These are phyloP conservation scores for Blastocystis sp. DNA, from an alignment of 352 stramenopile species.

Conservation along the genomic window DNA sequence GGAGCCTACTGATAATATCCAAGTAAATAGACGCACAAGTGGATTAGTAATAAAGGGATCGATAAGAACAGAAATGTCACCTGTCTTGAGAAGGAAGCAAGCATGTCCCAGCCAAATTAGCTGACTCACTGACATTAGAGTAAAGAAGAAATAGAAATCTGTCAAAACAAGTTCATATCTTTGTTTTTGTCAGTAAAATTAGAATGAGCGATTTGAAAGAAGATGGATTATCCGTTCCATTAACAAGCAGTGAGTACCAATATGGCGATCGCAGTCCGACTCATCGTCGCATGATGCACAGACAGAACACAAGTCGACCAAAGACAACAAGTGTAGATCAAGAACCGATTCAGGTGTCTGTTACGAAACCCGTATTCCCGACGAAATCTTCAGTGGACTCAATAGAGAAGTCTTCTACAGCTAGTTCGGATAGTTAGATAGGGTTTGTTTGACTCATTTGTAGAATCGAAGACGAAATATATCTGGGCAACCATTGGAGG, in stretches of 20 bases:
- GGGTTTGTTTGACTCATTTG: not conserved
- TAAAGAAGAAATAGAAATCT: too few species aligned
- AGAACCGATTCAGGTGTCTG: too few species aligned
- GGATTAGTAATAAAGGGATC: constrained; percentile 62
- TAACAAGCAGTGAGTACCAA: not conserved
- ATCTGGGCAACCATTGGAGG: not conserved
- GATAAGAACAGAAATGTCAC: not conserved
- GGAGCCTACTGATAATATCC: not conserved
- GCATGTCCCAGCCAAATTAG: constrained; percentile 66
- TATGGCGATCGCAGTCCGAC: not conserved
- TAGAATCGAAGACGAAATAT: not conserved
- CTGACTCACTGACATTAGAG: not conserved
- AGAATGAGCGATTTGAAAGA: too few species aligned
- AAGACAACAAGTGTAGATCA: not conserved
- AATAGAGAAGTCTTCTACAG: too few species aligned
- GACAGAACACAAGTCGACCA: not conserved
- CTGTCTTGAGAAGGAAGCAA: constrained; percentile 63
- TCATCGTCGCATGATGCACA: not conserved
- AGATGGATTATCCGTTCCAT: too few species aligned
- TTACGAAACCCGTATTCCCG: too few species aligned
- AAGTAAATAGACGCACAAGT: not conserved
- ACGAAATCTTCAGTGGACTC: too few species aligned
- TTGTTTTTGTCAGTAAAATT: too few species aligned
- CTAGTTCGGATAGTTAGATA: not conserved
- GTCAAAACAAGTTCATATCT: too few species aligned